phyloP scores from a whole-genome alignment of 2,329 filamentous ascomycete genomes.

The Trichoderma guizhouense region DNA sequence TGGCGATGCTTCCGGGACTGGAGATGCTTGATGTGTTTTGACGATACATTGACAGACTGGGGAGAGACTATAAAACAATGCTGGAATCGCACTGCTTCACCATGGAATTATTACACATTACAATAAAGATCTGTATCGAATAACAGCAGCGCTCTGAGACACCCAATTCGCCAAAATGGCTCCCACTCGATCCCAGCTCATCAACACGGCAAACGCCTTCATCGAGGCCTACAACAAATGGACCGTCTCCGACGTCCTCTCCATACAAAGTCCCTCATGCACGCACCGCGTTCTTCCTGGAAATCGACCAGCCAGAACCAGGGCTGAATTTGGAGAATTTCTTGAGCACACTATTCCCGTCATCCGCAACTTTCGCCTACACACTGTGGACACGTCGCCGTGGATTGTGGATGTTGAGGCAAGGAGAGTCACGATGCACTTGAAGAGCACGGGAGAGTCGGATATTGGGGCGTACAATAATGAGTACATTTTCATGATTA shows the following conservation, averaged over 20 bases:
- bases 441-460: neutral
- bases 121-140: neutral
- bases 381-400: neutral
- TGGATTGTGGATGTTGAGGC: neutral
- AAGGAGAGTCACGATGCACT: neutral
- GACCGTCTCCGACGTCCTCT: neutral
- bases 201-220: neutral
- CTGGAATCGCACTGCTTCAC: neutral
- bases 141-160: neutral
- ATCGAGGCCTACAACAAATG: neutral
- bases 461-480: neutral
- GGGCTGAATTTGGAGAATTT: neutral
- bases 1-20: neutral
- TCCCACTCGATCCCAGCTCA: neutral
- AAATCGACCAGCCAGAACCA: neutral
- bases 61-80: neutral
- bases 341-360: neutral
- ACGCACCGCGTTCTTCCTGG: neutral
- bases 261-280: neutral
- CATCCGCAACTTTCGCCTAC: neutral
- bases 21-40: neutral
- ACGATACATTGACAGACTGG: neutral
- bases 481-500: neutral
- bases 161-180: neutral
- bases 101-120: neutral